A percentile compares a stretch with the other conserved stretches of the same genome.
Conservation (phyloP, 371 early-diverging fungal genomes). For the Apophysomyces sp. region DNA sequence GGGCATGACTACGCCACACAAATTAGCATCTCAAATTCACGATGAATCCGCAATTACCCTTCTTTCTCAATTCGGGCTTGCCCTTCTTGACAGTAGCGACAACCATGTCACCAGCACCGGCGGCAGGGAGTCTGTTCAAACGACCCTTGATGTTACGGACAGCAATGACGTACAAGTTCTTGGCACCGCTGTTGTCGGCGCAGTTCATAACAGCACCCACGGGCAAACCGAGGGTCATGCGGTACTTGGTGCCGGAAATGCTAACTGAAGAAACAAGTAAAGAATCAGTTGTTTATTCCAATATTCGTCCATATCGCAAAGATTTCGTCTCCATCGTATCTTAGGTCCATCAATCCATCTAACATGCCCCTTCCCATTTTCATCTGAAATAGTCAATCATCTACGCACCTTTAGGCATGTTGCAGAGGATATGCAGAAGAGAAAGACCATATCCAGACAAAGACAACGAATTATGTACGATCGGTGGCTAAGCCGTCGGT, state of each 20-base stretch:
- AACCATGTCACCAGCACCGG: conserved; percentile 99
- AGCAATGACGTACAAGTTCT: conserved; percentile 99
- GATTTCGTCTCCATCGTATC: background rate
- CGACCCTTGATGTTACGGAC: conserved; percentile 97
- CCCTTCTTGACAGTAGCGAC: conserved; percentile 99
- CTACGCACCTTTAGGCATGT: background rate
- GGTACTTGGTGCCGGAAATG: conserved; percentile 95
- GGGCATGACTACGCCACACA: conserved; percentile 81
- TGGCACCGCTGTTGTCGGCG: conserved; percentile 99
- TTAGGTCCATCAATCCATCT: background rate
- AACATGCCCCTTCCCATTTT: background rate
- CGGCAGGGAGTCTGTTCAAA: conserved; percentile 98
- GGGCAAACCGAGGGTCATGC: conserved; percentile 99
- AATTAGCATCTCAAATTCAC: background rate
- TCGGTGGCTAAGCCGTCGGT: background rate
- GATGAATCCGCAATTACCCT: conserved; percentile 58
- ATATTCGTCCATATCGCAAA: background rate
- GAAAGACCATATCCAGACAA: background rate
- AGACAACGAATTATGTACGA: conserved; percentile 1
- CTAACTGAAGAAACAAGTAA: conserved; percentile 33
- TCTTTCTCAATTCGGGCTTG: conserved; percentile 99
- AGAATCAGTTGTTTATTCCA: background rate
- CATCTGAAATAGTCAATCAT: background rate
- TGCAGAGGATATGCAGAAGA: conserved; percentile 3
- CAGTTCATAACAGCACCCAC: conserved; percentile 99